phyloP scores from a whole-genome alignment of 2,329 filamentous ascomycete genomes.

The Colletotrichum melonis region DNA sequence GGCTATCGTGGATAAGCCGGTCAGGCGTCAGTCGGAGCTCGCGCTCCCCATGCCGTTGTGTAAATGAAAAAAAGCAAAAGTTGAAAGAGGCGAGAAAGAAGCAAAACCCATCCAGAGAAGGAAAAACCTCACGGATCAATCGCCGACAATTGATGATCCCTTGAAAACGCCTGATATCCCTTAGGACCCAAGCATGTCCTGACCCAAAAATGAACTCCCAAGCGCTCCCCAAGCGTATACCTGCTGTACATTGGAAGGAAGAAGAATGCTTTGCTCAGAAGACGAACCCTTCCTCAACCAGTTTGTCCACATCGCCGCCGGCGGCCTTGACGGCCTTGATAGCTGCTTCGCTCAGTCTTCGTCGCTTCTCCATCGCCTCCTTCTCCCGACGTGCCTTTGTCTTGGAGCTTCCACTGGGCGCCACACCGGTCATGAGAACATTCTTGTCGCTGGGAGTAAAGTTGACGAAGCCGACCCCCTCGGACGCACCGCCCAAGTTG shows the following conservation, averaged over 20 bases:
- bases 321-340: conserved; percentile 76
- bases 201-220: conserved; percentile 15
- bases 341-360: conserved; percentile 75
- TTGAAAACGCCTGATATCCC: conserved; percentile 18
- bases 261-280: conserved; percentile 43
- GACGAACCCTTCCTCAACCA: conserved; percentile 62
- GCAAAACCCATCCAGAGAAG: background rate
- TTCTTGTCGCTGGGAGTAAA: conserved; percentile 85
- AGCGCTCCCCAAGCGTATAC: conserved; percentile 11
- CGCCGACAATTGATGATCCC: conserved; percentile 15
- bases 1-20: background rate
- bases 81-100: background rate
- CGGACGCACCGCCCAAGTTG: conserved; percentile 42
- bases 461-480: conserved; percentile 80
- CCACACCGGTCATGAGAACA: conserved; percentile 88
- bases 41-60: conserved; percentile 18
- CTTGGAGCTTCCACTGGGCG: conserved; percentile 90
- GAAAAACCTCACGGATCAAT: background rate
- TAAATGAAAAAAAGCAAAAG: background rate
- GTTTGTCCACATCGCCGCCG: conserved; percentile 72
- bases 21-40: conserved; percentile 4
- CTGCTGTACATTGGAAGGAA: background rate
- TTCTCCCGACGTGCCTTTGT: conserved; percentile 93
- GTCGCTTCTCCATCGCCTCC: conserved; percentile 82
- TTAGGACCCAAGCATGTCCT: conserved; percentile 12